These are phyloP conservation scores for Aspergillus fructus DNA, from an alignment of 2,329 filamentous ascomycete species.

Conservation along the genomic window DNA sequence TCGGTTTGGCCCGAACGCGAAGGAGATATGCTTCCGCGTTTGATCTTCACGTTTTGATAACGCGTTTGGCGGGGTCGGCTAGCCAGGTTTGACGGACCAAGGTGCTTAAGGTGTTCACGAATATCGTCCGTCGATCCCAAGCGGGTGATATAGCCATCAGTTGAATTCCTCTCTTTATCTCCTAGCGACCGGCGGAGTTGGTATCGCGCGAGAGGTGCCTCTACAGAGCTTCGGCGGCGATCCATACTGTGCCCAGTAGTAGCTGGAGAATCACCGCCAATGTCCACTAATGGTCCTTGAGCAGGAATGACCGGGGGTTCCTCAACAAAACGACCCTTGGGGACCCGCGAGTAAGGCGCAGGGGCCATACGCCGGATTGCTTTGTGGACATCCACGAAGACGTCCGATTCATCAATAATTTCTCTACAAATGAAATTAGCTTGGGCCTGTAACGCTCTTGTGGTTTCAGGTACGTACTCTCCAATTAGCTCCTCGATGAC, in stretches of 20 bases:
- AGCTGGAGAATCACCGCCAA: slow-evolving; percentile 45
- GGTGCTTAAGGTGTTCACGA: slow-evolving; percentile 60
- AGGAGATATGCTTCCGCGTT: slow-evolving; percentile 50
- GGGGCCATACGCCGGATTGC: slow-evolving; percentile 86
- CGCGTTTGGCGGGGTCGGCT: slow-evolving; percentile 61
- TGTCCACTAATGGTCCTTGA: slow-evolving; percentile 41
- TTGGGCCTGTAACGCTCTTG: neutral
- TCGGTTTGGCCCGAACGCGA: slow-evolving; percentile 36
- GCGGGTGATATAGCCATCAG: slow-evolving; percentile 42
- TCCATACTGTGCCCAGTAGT: slow-evolving; percentile 12
- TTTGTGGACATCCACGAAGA: slow-evolving; percentile 97
- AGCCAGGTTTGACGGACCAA: slow-evolving; percentile 64
- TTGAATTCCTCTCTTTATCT: slow-evolving; percentile 27
- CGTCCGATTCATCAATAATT: slow-evolving; percentile 98
- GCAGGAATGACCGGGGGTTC: slow-evolving; percentile 41
- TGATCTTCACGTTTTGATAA: slow-evolving; percentile 65
- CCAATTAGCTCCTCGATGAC: slow-evolving; percentile 98
- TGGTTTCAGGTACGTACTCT: slow-evolving; percentile 63
- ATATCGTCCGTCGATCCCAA: slow-evolving; percentile 55
- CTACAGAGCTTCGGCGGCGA: slow-evolving; percentile 35
- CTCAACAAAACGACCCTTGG: slow-evolving; percentile 54
- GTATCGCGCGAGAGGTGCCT: slow-evolving; percentile 41
- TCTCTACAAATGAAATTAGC: slow-evolving; percentile 59
- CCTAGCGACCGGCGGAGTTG: slow-evolving; percentile 38
- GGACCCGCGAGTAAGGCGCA: slow-evolving; percentile 74